A percentile compares a stretch with the other conserved stretches of the same genome.
Conservation (phyloP, 805 yeast genomes). For the Candida sithepensis region DNA sequence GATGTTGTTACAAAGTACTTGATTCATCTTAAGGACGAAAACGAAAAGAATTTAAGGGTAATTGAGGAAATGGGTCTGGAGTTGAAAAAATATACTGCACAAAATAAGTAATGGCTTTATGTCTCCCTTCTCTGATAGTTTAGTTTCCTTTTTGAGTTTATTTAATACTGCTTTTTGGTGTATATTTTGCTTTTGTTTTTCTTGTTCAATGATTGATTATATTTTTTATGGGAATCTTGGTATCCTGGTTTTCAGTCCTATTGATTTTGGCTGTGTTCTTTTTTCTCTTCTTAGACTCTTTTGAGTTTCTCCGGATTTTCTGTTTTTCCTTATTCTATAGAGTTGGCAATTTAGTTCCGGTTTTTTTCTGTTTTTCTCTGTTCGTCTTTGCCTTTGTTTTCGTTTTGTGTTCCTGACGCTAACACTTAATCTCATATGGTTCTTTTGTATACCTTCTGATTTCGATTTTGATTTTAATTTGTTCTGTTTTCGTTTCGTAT, state of each 20-base stretch:
- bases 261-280: background rate
- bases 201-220: background rate
- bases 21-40: constrained; percentile 47
- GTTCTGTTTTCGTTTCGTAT: background rate
- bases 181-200: background rate
- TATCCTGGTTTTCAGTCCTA: background rate
- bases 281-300: background rate
- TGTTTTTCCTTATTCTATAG: background rate
- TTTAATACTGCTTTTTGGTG: background rate
- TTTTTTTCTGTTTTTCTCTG: too few relatives aligned
- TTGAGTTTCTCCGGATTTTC: background rate
- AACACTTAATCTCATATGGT: background rate
- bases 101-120: background rate
- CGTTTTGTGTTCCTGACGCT: background rate
- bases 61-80: constrained; percentile 16
- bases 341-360: too few relatives aligned
- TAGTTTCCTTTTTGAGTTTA: background rate
- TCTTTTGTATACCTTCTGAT: background rate
- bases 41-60: constrained; percentile 27
- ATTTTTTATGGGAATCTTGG: background rate
- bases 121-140: background rate
- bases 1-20: constrained; percentile 68
- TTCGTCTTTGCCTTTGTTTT: too few relatives aligned
- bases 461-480: background rate
- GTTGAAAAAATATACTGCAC: background rate